These are phyloP conservation scores for Termitomyces titanicus DNA, from an alignment of 768 basidiomycete species.

Conservation along the genomic window DNA sequence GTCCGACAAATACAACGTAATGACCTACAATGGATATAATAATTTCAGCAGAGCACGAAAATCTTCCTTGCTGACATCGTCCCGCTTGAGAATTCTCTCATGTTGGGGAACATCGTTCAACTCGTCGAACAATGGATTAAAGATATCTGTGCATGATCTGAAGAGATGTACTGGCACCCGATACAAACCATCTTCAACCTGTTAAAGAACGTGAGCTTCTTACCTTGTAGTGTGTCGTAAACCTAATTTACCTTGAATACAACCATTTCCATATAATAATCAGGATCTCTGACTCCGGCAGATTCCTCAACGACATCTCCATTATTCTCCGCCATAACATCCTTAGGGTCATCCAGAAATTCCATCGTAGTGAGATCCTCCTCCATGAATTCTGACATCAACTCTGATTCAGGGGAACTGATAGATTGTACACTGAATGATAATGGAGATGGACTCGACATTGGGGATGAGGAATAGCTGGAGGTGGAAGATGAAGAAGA, in stretches of 20 bases:
- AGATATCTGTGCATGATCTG: constrained; percentile 5
- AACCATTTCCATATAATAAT: constrained; percentile 8
- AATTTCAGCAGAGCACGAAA: constrained; percentile 11
- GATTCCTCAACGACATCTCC: background rate
- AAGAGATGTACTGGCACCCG: constrained; percentile 9
- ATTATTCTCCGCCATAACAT: background rate
- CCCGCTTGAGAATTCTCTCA: background rate
- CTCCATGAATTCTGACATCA: background rate
- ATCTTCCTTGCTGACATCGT: constrained; percentile 6
- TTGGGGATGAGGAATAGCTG: background rate
- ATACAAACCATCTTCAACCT: constrained; percentile 8
- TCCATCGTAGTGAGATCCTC: background rate
- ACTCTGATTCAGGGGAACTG: background rate
- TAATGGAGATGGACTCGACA: background rate
- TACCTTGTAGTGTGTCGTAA: background rate
- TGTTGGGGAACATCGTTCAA: background rate
- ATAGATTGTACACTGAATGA: background rate
- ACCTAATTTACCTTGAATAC: constrained; percentile 1
- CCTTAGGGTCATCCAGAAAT: too few species aligned
- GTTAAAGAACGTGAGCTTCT: background rate
- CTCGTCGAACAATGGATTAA: background rate
- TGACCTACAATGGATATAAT: constrained; percentile 10
- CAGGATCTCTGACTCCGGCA: background rate
- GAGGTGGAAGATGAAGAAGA: background rate
- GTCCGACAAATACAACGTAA: background rate